A percentile compares a stretch with the other conserved stretches of the same genome.
Conservation (phyloP, 306 rosid species). For the Prunus dulcis region DNA sequence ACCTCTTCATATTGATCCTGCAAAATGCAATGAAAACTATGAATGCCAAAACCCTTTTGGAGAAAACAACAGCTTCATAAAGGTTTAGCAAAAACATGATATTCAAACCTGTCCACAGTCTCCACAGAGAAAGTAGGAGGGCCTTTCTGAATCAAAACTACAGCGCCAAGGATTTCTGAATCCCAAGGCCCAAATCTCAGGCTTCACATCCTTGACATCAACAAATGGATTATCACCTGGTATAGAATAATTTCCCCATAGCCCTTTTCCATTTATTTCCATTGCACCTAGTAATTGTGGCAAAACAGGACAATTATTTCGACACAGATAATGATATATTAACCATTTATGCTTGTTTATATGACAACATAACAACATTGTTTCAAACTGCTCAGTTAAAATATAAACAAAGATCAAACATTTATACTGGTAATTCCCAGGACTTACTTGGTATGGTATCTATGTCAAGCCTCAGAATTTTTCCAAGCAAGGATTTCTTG, state of each 20-base stretch:
- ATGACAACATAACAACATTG: neutral
- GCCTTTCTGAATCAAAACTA: conserved; percentile 43
- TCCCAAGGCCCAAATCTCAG: conserved; percentile 40
- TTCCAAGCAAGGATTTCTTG: conserved; percentile 44
- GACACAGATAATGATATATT: no score
- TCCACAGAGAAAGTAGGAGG: conserved; percentile 42
- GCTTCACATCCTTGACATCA: conserved; percentile 30
- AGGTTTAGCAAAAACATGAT: neutral
- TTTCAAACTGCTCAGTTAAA: no score
- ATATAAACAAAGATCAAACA: no score
- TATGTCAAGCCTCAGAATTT: conserved; percentile 43
- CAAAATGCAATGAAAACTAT: neutral
- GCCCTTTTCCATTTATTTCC: conserved; percentile 20
- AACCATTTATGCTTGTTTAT: no score
- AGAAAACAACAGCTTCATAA: neutral
- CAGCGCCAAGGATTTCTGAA: conserved; percentile 43
- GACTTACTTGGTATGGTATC: conserved; percentile 41
- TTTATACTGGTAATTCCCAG: neutral
- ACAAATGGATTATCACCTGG: conserved; percentile 40
- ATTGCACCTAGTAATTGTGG: conserved; percentile 15
- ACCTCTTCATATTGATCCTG: conserved; percentile 14
- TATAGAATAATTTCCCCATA: conserved; percentile 39
- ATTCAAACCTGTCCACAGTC: conserved; percentile 33
- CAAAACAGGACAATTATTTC: neutral
- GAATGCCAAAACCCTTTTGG: no score